These are phyloP conservation scores for Chrysochromulina tobinii DNA, from an alignment of 78 protist genomes.

Conservation along the genomic window DNA sequence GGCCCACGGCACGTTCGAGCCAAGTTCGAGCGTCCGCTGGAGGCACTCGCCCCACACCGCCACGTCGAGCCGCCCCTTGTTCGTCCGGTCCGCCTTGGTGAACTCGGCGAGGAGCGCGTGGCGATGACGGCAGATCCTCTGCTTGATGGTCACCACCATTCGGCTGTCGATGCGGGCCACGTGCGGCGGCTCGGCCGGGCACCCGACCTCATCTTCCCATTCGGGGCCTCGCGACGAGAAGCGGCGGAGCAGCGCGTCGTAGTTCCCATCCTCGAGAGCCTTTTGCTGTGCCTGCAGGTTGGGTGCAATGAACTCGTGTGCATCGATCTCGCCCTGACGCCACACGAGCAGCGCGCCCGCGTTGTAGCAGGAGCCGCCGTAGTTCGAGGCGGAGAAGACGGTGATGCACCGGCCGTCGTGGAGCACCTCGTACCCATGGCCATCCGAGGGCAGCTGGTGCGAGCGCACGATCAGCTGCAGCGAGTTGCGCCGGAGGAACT, in stretches of 20 bases:
- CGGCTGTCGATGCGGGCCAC: not conserved
- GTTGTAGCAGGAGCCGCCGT: not conserved
- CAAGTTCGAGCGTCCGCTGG: not conserved
- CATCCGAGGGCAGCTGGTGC: not conserved
- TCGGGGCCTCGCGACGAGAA: not conserved
- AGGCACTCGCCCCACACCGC: not conserved
- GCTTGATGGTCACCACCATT: not conserved
- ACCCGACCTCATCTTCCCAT: not conserved
- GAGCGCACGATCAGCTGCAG: not conserved
- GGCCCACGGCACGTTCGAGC: not conserved
- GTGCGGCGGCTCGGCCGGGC: not conserved
- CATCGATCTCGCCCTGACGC: not conserved
- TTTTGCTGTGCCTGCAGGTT: not conserved
- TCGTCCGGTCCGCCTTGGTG: not conserved
- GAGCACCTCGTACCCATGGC: not conserved
- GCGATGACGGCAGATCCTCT: not conserved
- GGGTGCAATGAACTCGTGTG: not conserved
- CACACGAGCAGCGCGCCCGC: not conserved
- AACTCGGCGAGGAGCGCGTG: not conserved
- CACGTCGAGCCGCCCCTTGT: not conserved
- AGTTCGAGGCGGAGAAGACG: not conserved
- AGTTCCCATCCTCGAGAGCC: not conserved
- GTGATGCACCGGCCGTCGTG: not conserved
- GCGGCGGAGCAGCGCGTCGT: not conserved
- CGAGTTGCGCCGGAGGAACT: not conserved